Base-by-base conservation (phyloP, 352 stramenopile genomes). In the Blastocystis sp. region DNA sequence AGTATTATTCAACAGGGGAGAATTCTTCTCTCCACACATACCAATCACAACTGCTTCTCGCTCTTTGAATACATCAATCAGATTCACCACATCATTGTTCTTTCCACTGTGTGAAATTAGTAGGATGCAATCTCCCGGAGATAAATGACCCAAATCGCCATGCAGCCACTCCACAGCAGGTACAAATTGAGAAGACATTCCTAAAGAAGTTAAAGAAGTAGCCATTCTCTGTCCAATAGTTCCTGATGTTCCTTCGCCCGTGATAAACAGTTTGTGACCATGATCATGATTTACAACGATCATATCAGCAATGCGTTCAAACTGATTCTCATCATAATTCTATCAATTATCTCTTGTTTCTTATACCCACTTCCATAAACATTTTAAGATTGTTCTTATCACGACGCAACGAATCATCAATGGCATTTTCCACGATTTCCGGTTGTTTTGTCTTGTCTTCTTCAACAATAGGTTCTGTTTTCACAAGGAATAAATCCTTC, bases 141-240 rank as follows among this genome's bases (percentile, higher is more conserved):
- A n/a, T 51, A 90, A 44, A 75, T 70, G 56, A 0, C 89, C 89
- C 27, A 90, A 27, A 40, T 90, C 89, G 0, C 89, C 89, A 40
- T 90, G 89, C 7, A 57, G 27, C 77, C 79, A 90, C 51, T 90
- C 89, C 4, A 75, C 90, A 35, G 77, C 89, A 9, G 79, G 82
- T 9, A 90, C 81, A 59, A 90, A 90, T 37, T 90, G 79, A 24
- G 77, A 66, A 6, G 56, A 75, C 48, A 90, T 80, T 40, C 77
- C 79, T 53, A 90, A 48, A 7, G 89, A 90, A 11, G 77, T 78
- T 17, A 90, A 60, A 27, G 77, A 87, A n/a, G 60, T 57, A 6
- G 89, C 77, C 58, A 90, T 79, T 9, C 89, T 81, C 13, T 51
- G 54, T 19, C 77, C 89, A n/a, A 90, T 81, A 9, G 77, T 56